These are phyloP conservation scores for Paratrimastix pyriformis DNA, from an alignment of 78 protist genomes.

Conservation along the genomic window DNA sequence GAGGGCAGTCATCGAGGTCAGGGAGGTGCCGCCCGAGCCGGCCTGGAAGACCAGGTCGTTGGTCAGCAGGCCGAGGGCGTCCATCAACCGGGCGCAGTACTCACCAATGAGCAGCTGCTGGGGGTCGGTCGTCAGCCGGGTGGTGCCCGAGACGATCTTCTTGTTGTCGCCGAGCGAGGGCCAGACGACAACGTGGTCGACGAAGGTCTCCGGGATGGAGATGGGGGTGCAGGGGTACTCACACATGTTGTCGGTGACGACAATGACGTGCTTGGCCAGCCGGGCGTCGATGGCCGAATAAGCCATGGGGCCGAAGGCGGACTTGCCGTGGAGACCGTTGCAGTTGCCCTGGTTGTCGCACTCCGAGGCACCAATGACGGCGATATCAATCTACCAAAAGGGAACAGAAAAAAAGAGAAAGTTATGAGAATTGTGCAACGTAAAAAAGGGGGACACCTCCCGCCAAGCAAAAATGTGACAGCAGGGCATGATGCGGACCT, in stretches of 20 bases:
- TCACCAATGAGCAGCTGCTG: background rate
- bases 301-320: conserved; percentile 22
- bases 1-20: background rate
- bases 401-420: too few relatives aligned
- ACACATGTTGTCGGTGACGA: conserved; percentile 16
- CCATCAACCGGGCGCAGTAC: background rate
- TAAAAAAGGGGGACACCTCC: too few relatives aligned
- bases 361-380: conserved; percentile 22
- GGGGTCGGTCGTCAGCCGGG: background rate
- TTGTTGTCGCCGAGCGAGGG: conserved; percentile 8
- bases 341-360: conserved; percentile 12
- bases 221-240: conserved; percentile 24
- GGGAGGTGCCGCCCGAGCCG: conserved; percentile 27
- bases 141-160: conserved; percentile 14
- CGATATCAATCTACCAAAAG: conserved; percentile 27
- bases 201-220: conserved; percentile 8
- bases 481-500: too few relatives aligned
- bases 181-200: conserved; percentile 19
- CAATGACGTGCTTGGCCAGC: conserved; percentile 22
- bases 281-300: conserved; percentile 2
- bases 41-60: conserved; percentile 22
- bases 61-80: background rate
- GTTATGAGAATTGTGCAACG: too few relatives aligned
- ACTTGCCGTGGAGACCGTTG: conserved; percentile 1
- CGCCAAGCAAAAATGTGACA: too few relatives aligned